Evolutionary conservation across 257 asterid species (phyloP).

Genomic region (Apocynum venetum): DNA sequence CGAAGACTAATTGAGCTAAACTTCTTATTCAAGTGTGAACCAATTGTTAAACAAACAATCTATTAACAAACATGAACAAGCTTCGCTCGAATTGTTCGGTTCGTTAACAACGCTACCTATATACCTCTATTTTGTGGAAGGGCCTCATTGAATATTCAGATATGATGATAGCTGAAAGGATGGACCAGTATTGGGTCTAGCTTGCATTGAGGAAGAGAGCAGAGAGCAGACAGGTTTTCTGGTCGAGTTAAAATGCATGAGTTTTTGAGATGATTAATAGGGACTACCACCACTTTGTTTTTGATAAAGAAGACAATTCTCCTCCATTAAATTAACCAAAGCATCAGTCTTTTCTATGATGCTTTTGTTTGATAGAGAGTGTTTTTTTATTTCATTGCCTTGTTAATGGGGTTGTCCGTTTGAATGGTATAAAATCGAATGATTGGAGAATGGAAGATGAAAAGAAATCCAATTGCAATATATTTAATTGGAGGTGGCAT

Average conservation of each 20-base stretch:
- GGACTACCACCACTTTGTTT: background rate
- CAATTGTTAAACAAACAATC: too few relatives aligned
- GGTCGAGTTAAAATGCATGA: background rate
- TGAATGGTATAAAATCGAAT: background rate
- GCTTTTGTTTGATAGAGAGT: background rate
- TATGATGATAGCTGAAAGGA: background rate
- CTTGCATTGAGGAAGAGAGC: background rate
- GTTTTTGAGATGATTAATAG: background rate
- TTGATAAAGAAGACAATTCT: background rate
- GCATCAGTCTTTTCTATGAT: background rate
- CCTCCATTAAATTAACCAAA: background rate
- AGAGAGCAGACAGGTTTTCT: background rate
- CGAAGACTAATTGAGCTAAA: too few relatives aligned
- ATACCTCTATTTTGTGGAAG: background rate
- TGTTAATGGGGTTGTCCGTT: background rate
- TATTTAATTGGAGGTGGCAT: background rate
- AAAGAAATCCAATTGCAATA: background rate
- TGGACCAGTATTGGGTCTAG: background rate
- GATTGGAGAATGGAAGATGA: background rate
- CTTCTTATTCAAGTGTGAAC: too few relatives aligned
- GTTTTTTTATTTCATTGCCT: background rate
- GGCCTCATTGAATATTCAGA: background rate
- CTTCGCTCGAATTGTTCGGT: too few relatives aligned
- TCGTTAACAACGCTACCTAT: background rate
- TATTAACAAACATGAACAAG: too few relatives aligned